Base-by-base conservation (phyloP, 2,329 filamentous ascomycete species). In the Mycosphaerella sp. region DNA sequence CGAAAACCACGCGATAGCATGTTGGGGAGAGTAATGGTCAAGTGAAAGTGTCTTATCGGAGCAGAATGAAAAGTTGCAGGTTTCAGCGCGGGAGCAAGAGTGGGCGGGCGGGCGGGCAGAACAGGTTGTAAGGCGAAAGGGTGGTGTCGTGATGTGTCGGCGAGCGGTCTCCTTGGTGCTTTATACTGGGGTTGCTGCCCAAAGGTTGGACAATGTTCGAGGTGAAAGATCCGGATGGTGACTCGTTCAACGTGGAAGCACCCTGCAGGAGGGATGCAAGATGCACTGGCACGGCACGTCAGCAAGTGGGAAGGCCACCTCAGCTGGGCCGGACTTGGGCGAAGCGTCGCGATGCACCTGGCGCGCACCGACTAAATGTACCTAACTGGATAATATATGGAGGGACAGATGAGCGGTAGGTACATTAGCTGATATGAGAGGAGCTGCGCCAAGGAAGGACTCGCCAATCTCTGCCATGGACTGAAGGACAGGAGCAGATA, bases 1-100 rank as follows among this genome's bases (percentile, higher is more conserved):
- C 57, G 64, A 43, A 59, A 56, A 42, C 51, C 62, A 49, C 51
- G 58, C 60, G 62, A 58, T 59, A 62, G 62, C 66, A 68, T 68
- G 48, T 63, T 68, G 47, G 55, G 36, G 40, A 23, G 49, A 10
- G 14, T 49, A 32, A 14, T 17, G 39, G 44, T 32, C 32, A 36
- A 26, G 42, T 54, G 46, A 34, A 32, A 34, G 36, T 26, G 57
- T 56, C 55, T 59, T 59, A 61, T 59, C 56, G 45, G 47, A 51
- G 10, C 17, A 14, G 29, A 26, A 32, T 29, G 12, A n/a, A n/a
- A 29, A 36, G 5, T 29, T 29, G 26, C 26, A 36, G 32, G 36
- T 42, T 53, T 34, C 53, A 34, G 47, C 21, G 26, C 34, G 36
- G 40, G 31, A 41, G 34, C 34, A 32, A 49, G 50, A 54, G 52